These are phyloP conservation scores for Trichocladium uniseriatum DNA, from an alignment of 495 filamentous ascomycete genomes.

Conservation along the genomic window DNA sequence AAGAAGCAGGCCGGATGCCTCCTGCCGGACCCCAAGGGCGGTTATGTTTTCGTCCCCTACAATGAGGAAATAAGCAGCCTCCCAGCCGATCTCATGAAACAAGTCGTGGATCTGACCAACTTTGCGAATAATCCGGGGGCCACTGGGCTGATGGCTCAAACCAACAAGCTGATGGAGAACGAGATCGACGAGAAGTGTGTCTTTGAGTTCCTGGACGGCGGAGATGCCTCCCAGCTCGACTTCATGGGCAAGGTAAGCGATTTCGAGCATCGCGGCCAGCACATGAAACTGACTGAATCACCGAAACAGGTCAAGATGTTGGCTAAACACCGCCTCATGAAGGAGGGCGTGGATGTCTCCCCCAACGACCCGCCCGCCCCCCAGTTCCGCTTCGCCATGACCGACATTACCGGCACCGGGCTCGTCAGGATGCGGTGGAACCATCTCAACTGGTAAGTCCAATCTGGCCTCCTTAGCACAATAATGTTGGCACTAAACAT, in stretches of 20 bases:
- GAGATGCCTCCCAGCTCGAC: background rate
- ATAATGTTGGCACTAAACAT: too few species aligned
- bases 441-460: background rate
- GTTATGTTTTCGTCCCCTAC: slow-evolving; percentile 4
- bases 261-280: too few species aligned
- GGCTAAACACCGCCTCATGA: slow-evolving; percentile 8
- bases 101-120: too few species aligned
- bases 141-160: background rate
- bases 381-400: slow-evolving; percentile 10
- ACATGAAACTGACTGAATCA: background rate
- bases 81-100: background rate
- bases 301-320: slow-evolving; percentile 14
- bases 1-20: background rate
- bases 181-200: slow-evolving; percentile 15
- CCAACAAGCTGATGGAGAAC: slow-evolving; percentile 10
- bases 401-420: slow-evolving; percentile 2
- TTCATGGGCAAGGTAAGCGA: slow-evolving; percentile 2
- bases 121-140: too few species aligned
- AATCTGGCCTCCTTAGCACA: too few species aligned
- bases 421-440: background rate
- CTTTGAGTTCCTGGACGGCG: slow-evolving; percentile 3
- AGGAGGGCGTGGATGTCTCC: background rate
- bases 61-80: slow-evolving; percentile 1
- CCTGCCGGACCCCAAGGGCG: background rate
- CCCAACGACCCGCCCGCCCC: background rate